phyloP scores from a whole-genome alignment of 2,329 filamentous ascomycete genomes.

The Ceratocystis cacaofunesta region DNA sequence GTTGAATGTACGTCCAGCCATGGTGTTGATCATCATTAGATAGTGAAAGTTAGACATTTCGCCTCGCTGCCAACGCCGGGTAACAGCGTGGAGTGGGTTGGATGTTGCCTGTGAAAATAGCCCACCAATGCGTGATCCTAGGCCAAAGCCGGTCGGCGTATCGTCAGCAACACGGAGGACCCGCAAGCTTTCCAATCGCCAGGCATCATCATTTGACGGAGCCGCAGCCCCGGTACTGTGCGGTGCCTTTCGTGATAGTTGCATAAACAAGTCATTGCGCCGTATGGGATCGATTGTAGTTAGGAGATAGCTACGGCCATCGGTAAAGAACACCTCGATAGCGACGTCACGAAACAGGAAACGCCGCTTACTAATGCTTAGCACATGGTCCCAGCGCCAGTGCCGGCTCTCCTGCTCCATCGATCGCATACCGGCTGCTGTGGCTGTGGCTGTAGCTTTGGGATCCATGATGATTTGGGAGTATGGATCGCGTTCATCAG shows the following conservation, averaged over 20 bases:
- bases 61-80: slow-evolving; percentile 78
- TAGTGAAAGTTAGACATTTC: slow-evolving; percentile 99
- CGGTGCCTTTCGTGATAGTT: slow-evolving; percentile 63
- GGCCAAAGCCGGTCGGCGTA: slow-evolving; percentile 20
- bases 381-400: slow-evolving; percentile 89
- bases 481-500: slow-evolving; percentile 87
- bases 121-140: slow-evolving; percentile 58
- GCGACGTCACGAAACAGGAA: slow-evolving; percentile 93
- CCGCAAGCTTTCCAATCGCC: slow-evolving; percentile 77
- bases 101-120: slow-evolving; percentile 75
- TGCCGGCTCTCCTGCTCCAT: slow-evolving; percentile 69
- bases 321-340: slow-evolving; percentile 94
- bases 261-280: slow-evolving; percentile 67
- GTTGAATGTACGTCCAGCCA: slow-evolving; percentile 94
- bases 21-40: slow-evolving; percentile 94
- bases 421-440: slow-evolving; percentile 19
- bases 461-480: slow-evolving; percentile 75
- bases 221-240: slow-evolving; percentile 56
- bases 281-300: slow-evolving; percentile 61
- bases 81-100: slow-evolving; percentile 49
- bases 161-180: slow-evolving; percentile 24
- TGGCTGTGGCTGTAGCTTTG: slow-evolving; percentile 6
- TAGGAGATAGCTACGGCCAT: slow-evolving; percentile 85
- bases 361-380: slow-evolving; percentile 87
- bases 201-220: slow-evolving; percentile 56